Conservation (phyloP, 164 flowering plant genomes). For the Macadamia tetraphylla region DNA sequence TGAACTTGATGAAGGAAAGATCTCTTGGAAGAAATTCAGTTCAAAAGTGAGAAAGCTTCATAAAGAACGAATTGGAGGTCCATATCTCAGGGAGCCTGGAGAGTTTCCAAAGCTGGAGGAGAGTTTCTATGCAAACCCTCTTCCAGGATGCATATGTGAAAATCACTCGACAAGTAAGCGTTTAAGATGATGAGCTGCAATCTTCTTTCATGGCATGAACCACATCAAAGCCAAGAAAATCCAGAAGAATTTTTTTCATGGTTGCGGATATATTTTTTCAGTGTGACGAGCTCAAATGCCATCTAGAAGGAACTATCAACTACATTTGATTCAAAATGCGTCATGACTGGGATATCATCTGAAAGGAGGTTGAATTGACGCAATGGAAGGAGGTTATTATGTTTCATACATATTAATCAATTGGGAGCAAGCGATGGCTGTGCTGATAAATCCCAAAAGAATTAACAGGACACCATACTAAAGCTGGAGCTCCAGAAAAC, state of each 20-base stretch:
- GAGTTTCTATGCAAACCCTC: constrained; percentile 92
- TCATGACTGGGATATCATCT: not conserved
- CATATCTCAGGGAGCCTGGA: constrained; percentile 78
- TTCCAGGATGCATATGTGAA: constrained; percentile 96
- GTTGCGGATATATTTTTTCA: not conserved
- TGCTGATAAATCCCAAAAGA: not conserved
- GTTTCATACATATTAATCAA: not conserved
- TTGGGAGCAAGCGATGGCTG: not conserved
- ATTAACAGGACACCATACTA: too few relatives aligned
- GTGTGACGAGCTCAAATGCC: not conserved
- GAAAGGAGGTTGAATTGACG: too few relatives aligned
- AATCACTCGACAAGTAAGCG: constrained; percentile 15
- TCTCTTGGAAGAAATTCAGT: constrained; percentile 79
- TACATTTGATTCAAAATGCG: not conserved
- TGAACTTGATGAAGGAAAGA: constrained; percentile 66
- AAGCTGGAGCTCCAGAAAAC: not conserved
- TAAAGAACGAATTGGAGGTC: constrained; percentile 64
- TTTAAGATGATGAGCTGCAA: not conserved
- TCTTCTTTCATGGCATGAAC: not conserved
- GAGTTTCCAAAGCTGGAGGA: constrained; percentile 97
- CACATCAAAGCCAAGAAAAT: not conserved
- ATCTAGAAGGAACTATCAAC: not conserved
- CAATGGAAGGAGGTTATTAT: not conserved
- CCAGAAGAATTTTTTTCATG: not conserved
- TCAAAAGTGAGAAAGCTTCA: constrained; percentile 84